These are phyloP conservation scores for Rhododendron molle DNA, from an alignment of 148 eudicot species.

Conservation along the genomic window DNA sequence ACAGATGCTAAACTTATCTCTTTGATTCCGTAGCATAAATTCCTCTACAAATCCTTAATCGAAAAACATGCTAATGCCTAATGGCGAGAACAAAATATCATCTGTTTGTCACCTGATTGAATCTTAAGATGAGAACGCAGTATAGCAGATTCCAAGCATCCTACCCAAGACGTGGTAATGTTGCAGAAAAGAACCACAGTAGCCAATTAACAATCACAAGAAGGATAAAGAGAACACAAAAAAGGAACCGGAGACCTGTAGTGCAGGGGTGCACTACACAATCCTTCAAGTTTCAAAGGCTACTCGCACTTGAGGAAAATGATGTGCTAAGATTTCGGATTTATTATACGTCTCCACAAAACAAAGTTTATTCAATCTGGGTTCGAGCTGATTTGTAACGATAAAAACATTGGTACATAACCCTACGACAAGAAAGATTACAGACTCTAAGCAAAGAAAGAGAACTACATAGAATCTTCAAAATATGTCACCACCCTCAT, in stretches of 20 bases:
- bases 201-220: no score
- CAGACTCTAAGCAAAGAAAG: background rate
- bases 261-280: background rate
- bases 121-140: background rate
- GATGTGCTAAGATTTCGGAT: background rate
- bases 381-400: background rate
- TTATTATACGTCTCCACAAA: background rate
- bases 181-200: background rate
- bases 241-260: background rate
- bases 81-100: background rate
- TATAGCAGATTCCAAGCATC: background rate
- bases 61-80: background rate
- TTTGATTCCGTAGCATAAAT: background rate
- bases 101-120: background rate
- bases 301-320: background rate
- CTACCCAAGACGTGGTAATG: background rate
- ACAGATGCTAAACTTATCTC: background rate
- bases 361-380: background rate
- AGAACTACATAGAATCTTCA: background rate
- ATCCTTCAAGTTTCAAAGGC: background rate
- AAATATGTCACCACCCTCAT: slow-evolving; percentile 25
- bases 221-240: background rate
- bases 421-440: background rate
- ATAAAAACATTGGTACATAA: background rate
- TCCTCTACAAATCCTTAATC: background rate